Conservation (phyloP, 2,329 filamentous ascomycete genomes). For the Sporothrix luriei region DNA sequence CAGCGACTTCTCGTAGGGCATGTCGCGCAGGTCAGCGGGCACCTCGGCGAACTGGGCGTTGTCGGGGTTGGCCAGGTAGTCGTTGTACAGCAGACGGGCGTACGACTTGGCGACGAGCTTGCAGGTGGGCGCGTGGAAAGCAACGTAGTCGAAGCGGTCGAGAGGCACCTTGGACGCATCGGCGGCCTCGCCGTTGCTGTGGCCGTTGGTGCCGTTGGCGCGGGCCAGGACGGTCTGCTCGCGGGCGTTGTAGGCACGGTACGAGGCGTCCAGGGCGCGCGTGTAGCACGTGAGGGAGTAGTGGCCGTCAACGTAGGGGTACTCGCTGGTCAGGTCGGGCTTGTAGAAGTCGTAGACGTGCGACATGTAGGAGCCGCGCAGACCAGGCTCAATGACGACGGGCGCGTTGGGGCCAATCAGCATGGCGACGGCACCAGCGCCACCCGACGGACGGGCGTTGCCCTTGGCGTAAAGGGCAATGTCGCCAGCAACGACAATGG, state of each 20-base stretch:
- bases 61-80: conserved; percentile 73
- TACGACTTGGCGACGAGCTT: conserved; percentile 87
- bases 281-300: conserved; percentile 82
- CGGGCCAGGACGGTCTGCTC: conserved; percentile 57
- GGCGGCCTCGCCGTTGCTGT: conserved; percentile 52
- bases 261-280: conserved; percentile 77
- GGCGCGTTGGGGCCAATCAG: conserved; percentile 78
- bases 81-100: conserved; percentile 80
- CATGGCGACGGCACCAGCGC: conserved; percentile 77
- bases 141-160: conserved; percentile 80
- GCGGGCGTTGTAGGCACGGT: conserved; percentile 76
- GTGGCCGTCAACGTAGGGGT: conserved; percentile 82
- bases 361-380: conserved; percentile 78
- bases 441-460: conserved; percentile 76
- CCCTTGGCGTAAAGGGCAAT: conserved; percentile 87
- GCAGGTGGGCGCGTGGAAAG: conserved; percentile 84
- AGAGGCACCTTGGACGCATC: conserved; percentile 63
- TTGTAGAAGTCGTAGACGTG: conserved; percentile 92
- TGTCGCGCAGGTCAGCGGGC: conserved; percentile 71
- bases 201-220: conserved; percentile 48
- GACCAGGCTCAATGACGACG: conserved; percentile 74
- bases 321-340: conserved; percentile 84
- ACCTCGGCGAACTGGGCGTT: conserved; percentile 72
- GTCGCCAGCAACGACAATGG: conserved; percentile 77
- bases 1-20: conserved; percentile 78